Percentiles rank a stretch among this genome's conserved stretches.
phyloP scores from a whole-genome alignment of 2,329 filamentous ascomycete species.

The Nothophoma quercina region DNA sequence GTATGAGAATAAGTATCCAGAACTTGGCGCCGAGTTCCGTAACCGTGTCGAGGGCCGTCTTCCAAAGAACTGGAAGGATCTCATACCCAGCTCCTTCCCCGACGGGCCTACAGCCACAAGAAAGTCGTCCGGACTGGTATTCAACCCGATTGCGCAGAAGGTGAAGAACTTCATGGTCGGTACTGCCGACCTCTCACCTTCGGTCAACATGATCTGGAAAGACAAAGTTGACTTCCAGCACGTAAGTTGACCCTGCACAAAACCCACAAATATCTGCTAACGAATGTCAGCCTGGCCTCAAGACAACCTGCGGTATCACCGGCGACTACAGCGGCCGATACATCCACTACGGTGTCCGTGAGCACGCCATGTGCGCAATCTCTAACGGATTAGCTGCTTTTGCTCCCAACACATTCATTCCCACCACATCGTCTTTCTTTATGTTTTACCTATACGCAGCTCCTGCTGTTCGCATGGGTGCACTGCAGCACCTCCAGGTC shows the following conservation, averaged over 20 bases:
- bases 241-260: conserved; percentile 45
- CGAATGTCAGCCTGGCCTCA: conserved; percentile 33
- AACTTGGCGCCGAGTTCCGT: conserved; percentile 60
- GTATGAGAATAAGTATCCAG: conserved; percentile 57
- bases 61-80: conserved; percentile 57
- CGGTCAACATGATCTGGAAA: conserved; percentile 60
- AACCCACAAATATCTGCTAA: conserved; percentile 19
- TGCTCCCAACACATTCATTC: conserved; percentile 45
- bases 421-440: conserved; percentile 66
- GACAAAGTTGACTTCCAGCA: conserved; percentile 61
- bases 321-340: conserved; percentile 65
- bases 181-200: conserved; percentile 63
- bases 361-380: conserved; percentile 49
- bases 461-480: conserved; percentile 67
- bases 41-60: conserved; percentile 59
- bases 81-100: conserved; percentile 60
- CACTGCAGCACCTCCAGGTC: conserved; percentile 62
- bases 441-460: conserved; percentile 70
- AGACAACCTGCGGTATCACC: conserved; percentile 58
- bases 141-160: conserved; percentile 72
- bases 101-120: conserved; percentile 58
- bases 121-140: conserved; percentile 60
- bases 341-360: conserved; percentile 50
- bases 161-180: conserved; percentile 92
- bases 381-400: conserved; percentile 67